Percentiles rank a stretch among this genome's conserved stretches.
Conservation (phyloP, 2,329 filamentous ascomycete genomes). For the Zymoseptoria passerinii region DNA sequence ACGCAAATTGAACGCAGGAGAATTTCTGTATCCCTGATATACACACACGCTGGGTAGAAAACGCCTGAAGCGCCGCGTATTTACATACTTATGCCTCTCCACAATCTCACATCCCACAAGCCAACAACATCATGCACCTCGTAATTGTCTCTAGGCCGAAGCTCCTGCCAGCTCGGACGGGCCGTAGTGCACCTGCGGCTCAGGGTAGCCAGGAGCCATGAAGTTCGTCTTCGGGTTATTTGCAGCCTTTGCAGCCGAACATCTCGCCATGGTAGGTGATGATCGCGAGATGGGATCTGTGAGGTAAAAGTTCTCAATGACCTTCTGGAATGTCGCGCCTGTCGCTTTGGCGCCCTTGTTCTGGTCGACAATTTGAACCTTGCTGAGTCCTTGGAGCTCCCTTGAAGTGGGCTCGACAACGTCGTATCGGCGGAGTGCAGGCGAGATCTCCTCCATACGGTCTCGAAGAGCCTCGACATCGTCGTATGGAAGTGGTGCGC, state of each 20-base stretch:
- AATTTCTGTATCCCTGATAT: slow-evolving; percentile 4
- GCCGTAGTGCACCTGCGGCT: slow-evolving; percentile 33
- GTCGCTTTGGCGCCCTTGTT: slow-evolving; percentile 79
- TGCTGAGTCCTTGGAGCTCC: slow-evolving; percentile 62
- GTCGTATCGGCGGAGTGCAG: slow-evolving; percentile 81
- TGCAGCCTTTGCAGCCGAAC: slow-evolving; percentile 78
- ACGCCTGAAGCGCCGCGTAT: slow-evolving; percentile 8
- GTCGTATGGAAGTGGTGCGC: slow-evolving; percentile 80
- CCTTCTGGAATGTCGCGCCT: slow-evolving; percentile 68
- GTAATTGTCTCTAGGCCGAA: neutral
- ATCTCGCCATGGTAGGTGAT: slow-evolving; percentile 96
- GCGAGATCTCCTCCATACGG: slow-evolving; percentile 91
- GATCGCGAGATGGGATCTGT: slow-evolving; percentile 95
- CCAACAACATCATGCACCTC: slow-evolving; percentile 11
- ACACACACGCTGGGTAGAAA: slow-evolving; percentile 4
- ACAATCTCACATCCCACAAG: neutral
- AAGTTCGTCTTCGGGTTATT: slow-evolving; percentile 45
- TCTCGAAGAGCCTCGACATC: slow-evolving; percentile 82
- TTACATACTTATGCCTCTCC: slow-evolving; percentile 2
- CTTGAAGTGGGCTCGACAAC: slow-evolving; percentile 65
- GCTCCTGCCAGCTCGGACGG: slow-evolving; percentile 17
- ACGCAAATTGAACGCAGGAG: neutral
- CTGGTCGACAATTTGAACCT: slow-evolving; percentile 89
- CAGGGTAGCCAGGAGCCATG: slow-evolving; percentile 40
- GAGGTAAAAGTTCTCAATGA: slow-evolving; percentile 95